Conservation (phyloP, 2,329 filamentous ascomycete genomes). For the Nothomitra cinnamomea region DNA sequence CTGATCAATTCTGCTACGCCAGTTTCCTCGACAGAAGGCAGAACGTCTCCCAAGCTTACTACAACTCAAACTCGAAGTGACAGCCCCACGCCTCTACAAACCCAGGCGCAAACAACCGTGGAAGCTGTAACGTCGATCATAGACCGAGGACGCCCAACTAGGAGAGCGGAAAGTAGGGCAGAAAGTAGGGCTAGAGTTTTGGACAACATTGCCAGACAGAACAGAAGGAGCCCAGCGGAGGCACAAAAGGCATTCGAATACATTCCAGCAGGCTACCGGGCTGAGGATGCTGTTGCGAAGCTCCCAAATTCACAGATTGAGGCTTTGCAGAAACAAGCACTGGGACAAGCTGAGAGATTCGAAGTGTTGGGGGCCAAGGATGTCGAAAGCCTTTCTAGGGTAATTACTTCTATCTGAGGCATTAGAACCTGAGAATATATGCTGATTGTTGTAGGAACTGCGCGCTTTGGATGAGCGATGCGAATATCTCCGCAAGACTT, state of each 20-base stretch:
- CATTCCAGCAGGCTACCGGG: constrained; percentile 40
- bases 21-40: constrained; percentile 25
- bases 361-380: constrained; percentile 46
- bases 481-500: constrained; percentile 61
- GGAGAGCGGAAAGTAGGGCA: constrained; percentile 28
- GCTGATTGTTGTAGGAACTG: constrained; percentile 39
- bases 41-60: constrained; percentile 29
- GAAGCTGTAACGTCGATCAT: constrained; percentile 26
- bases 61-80: constrained; percentile 20
- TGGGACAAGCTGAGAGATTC: constrained; percentile 44
- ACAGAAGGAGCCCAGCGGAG: constrained; percentile 30
- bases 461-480: constrained; percentile 60
- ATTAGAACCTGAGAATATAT: background rate
- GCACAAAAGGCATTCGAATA: constrained; percentile 42
- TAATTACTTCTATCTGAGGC: background rate
- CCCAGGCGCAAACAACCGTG: constrained; percentile 13
- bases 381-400: constrained; percentile 45
- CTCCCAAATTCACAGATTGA: constrained; percentile 33
- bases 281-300: constrained; percentile 32
- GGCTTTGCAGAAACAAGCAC: constrained; percentile 40
- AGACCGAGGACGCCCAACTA: constrained; percentile 44
- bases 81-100: constrained; percentile 11
- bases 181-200: constrained; percentile 23
- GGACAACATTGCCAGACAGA: constrained; percentile 22
- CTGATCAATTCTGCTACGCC: constrained; percentile 20